Conservation (phyloP, 2,329 filamentous ascomycete genomes). For the Domatiomyces catenatus region DNA sequence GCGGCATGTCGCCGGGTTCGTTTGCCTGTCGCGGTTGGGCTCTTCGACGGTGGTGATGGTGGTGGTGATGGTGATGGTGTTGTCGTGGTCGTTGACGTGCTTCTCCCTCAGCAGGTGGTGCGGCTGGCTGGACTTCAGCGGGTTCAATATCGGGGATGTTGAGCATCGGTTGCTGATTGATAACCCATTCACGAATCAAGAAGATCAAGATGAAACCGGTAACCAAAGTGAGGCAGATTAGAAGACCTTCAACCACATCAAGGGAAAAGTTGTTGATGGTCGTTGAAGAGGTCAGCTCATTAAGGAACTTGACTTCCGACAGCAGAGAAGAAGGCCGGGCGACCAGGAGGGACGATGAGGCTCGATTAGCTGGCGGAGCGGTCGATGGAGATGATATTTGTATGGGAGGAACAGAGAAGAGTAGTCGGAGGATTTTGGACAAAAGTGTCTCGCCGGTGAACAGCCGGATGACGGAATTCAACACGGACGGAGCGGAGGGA, state of each 20-base stretch:
- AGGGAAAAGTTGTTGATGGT: constrained; percentile 65
- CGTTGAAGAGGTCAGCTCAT: constrained; percentile 48
- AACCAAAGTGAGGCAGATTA: constrained; percentile 84
- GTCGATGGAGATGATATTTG: constrained; percentile 15
- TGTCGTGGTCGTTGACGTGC: not conserved
- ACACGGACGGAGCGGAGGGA: not conserved
- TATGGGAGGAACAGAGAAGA: constrained; percentile 19
- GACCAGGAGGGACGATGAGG: constrained; percentile 2
- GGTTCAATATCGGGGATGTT: constrained; percentile 53
- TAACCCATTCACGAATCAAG: constrained; percentile 89
- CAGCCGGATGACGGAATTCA: not conserved
- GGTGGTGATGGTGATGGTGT: not conserved
- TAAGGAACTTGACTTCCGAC: constrained; percentile 43
- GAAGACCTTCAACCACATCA: constrained; percentile 74
- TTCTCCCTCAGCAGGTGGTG: constrained; percentile 6
- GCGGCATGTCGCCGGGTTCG: not conserved
- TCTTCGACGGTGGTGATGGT: not conserved
- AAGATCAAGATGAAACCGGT: constrained; percentile 95
- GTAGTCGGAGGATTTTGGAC: constrained; percentile 18
- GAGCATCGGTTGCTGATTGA: constrained; percentile 88
- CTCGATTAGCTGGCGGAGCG: constrained; percentile 16
- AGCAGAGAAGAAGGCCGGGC: constrained; percentile 34
- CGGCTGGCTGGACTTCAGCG: constrained; percentile 26
- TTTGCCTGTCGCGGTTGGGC: not conserved
- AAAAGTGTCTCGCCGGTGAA: constrained; percentile 1